Evolutionary conservation across 2,329 filamentous ascomycete species (phyloP).

Genomic region (Bipolaris zeicola): DNA sequence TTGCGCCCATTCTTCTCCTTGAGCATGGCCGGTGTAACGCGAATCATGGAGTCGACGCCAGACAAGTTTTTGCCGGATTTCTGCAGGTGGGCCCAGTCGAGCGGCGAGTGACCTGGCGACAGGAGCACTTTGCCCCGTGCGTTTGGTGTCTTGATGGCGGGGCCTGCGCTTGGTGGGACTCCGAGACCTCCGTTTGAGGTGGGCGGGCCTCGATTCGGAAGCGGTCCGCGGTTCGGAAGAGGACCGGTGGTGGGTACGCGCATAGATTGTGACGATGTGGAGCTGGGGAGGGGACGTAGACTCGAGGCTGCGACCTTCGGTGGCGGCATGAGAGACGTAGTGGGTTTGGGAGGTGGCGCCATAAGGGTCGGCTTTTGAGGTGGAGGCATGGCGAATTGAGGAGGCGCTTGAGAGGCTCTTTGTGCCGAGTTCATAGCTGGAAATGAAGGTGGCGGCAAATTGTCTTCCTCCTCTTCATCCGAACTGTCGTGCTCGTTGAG

Average conservation of each 20-base stretch:
- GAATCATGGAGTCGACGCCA: constrained; percentile 61
- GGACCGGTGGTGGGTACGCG: constrained; percentile 55
- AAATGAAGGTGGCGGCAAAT: constrained; percentile 50
- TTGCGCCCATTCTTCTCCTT: constrained; percentile 79
- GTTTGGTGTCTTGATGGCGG: constrained; percentile 48
- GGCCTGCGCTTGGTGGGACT: constrained; percentile 35
- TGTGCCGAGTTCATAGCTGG: constrained; percentile 55
- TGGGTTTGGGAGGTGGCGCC: constrained; percentile 44
- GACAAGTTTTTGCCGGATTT: constrained; percentile 64
- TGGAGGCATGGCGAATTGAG: constrained; percentile 13
- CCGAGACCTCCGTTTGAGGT: constrained; percentile 50
- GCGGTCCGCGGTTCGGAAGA: constrained; percentile 53
- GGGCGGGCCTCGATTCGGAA: constrained; percentile 50
- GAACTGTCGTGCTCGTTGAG: constrained; percentile 43
- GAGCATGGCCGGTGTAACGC: constrained; percentile 82
- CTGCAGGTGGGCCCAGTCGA: constrained; percentile 92
- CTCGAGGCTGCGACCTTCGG: constrained; percentile 46
- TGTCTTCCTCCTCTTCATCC: constrained; percentile 40
- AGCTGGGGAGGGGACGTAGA: constrained; percentile 39
- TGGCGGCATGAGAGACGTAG: constrained; percentile 43
- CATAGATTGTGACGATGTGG: constrained; percentile 35
- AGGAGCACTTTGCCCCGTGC: constrained; percentile 72
- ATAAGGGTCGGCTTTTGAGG: constrained; percentile 34
- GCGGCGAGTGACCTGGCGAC: constrained; percentile 87
- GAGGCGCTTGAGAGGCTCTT: constrained; percentile 42